Conservation (phyloP, 177 flowering plant genomes). For the Vitis hybrid region DNA sequence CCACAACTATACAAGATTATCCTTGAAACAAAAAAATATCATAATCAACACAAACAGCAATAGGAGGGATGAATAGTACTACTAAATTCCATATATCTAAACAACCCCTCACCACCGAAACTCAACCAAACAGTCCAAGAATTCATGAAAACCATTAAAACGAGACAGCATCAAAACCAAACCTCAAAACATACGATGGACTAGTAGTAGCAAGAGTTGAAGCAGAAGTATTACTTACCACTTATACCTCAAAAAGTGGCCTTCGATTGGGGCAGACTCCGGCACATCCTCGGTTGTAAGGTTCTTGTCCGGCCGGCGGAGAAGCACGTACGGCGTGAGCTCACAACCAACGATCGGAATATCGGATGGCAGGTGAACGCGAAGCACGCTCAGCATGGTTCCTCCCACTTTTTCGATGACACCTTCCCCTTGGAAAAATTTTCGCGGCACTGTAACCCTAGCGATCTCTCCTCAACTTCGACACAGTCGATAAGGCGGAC, state of each 20-base stretch:
- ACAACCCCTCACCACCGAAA: too few relatives aligned
- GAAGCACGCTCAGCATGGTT: conserved; percentile 92
- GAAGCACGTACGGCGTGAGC: conserved; percentile 85
- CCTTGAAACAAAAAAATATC: too few relatives aligned
- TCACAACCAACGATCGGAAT: conserved; percentile 97
- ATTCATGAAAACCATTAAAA: neutral
- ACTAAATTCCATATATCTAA: too few relatives aligned
- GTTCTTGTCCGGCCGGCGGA: conserved; percentile 70
- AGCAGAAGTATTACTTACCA: conserved; percentile 54
- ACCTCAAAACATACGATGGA: neutral
- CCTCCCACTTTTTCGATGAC: conserved; percentile 12
- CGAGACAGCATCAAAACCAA: neutral
- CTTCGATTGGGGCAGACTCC: conserved; percentile 78
- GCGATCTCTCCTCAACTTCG: conserved; percentile 7
- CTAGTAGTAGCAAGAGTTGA: neutral
- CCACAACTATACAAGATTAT: too few relatives aligned
- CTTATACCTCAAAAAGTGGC: conserved; percentile 83
- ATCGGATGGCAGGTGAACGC: conserved; percentile 97
- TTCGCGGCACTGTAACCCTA: conserved; percentile 25
- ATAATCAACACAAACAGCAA: too few relatives aligned
- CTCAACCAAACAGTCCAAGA: too few relatives aligned
- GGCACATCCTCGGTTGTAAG: conserved; percentile 71
- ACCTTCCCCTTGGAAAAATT: conserved; percentile 3
- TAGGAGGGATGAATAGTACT: too few relatives aligned
- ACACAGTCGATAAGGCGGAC: conserved; percentile 36